Evolutionary conservation across 176 grass and related monocot species (phyloP).

Genomic region (Zizania latifolia): DNA sequence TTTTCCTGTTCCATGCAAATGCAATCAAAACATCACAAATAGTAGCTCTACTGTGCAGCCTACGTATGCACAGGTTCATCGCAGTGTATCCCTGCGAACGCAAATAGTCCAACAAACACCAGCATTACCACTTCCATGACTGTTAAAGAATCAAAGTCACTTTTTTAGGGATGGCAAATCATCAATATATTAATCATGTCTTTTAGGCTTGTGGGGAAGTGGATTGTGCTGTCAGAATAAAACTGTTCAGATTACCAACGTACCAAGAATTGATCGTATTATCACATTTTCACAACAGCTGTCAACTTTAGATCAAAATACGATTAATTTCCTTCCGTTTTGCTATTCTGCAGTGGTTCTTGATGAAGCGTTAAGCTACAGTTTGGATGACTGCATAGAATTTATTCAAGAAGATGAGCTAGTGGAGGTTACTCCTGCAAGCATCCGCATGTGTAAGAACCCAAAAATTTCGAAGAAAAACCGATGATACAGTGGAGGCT

Average conservation of each 20-base stretch:
- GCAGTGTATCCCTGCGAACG: neutral
- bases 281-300: neutral
- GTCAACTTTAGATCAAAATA: neutral
- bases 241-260: neutral
- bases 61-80: neutral
- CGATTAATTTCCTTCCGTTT: slow-evolving; percentile 20
- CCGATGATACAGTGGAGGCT: neutral
- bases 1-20: too few species aligned
- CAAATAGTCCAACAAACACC: too few species aligned
- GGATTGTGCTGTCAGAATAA: neutral
- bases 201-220: neutral
- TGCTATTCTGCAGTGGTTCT: slow-evolving; percentile 69
- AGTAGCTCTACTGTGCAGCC: neutral
- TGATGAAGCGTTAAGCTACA: slow-evolving; percentile 70
- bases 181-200: neutral
- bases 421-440: slow-evolving; percentile 80
- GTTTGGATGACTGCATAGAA: slow-evolving; percentile 98
- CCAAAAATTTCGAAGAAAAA: slow-evolving; percentile 72
- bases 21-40: too few species aligned
- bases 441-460: slow-evolving; percentile 87
- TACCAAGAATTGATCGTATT: neutral
- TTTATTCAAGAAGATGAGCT: slow-evolving; percentile 95
- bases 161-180: neutral
- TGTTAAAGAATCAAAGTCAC: too few species aligned
- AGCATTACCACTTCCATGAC: neutral